A percentile compares a stretch with the other conserved stretches of the same genome.
These are phyloP conservation scores for Nicotiana tomentosiformis DNA, from an alignment of 257 asterid genomes.

Conservation along the genomic window DNA sequence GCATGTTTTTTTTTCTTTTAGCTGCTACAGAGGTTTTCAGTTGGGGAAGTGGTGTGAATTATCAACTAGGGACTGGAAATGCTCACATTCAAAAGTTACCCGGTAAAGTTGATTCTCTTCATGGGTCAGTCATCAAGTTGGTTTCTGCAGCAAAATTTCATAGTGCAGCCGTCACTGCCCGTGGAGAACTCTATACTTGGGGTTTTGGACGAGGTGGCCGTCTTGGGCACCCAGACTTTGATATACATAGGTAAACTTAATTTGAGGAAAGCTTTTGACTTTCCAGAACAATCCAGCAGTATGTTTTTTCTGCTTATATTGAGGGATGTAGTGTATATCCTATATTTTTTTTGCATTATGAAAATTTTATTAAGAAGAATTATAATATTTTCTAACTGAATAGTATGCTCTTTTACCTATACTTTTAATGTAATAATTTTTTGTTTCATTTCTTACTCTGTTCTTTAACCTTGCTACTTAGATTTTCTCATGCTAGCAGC, in stretches of 20 bases:
- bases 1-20: conserved; percentile 22
- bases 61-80: conserved; percentile 98
- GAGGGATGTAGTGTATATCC: not conserved
- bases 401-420: not conserved
- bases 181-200: conserved; percentile 95
- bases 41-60: conserved; percentile 99
- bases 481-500: not conserved
- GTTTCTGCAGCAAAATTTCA: conserved; percentile 94
- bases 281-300: not conserved
- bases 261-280: not conserved
- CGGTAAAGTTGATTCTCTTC: conserved; percentile 90
- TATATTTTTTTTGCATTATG: not conserved
- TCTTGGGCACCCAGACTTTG: conserved; percentile 95
- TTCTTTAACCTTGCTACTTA: not conserved
- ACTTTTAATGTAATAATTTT: not conserved
- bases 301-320: not conserved
- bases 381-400: not conserved
- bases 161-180: conserved; percentile 80
- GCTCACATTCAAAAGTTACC: conserved; percentile 95
- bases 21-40: conserved; percentile 89
- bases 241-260: conserved; percentile 73
- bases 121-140: conserved; percentile 55
- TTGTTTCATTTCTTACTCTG: not conserved
- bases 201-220: conserved; percentile 99
- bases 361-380: not conserved